phyloP scores from a whole-genome alignment of 805 yeast species.

The Starmerella bacillaris region DNA sequence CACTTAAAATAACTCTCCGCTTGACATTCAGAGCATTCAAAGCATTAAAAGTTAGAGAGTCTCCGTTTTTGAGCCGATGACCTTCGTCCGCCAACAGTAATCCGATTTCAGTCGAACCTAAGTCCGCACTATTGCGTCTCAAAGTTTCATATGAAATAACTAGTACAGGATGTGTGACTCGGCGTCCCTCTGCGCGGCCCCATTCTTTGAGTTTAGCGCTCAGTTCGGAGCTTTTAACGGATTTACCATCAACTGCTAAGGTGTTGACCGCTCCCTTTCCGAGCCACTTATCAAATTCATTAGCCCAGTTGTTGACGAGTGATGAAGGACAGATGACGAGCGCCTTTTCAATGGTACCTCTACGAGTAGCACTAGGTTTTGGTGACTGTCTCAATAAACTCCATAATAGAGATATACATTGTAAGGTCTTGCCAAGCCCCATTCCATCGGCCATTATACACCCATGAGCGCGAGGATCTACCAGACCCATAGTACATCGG shows the following conservation, averaged over 20 bases:
- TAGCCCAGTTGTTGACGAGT: conserved; percentile 90
- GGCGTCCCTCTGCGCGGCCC: conserved; percentile 77
- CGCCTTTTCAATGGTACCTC: conserved; percentile 68
- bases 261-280: conserved; percentile 84
- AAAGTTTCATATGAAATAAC: conserved; percentile 89
- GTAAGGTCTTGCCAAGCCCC: conserved; percentile 87
- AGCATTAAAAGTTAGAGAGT: conserved; percentile 77
- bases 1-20: conserved; percentile 80
- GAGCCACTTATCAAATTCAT: conserved; percentile 84
- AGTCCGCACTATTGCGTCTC: conserved; percentile 61
- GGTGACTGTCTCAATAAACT: conserved; percentile 80
- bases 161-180: conserved; percentile 79
- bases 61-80: conserved; percentile 71
- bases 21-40: conserved; percentile 67
- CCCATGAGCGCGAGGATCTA: conserved; percentile 54
- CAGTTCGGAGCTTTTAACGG: conserved; percentile 49
- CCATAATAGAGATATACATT: conserved; percentile 84
- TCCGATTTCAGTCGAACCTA: conserved; percentile 67
- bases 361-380: conserved; percentile 35
- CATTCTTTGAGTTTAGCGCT: conserved; percentile 54
- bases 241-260: conserved; percentile 78
- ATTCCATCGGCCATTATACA: conserved; percentile 97
- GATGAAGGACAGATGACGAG: conserved; percentile 92
- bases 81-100: conserved; percentile 75
- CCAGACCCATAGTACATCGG: conserved; percentile 72